phyloP scores from a whole-genome alignment of 805 yeast genomes.

The Spathaspora gorwiae region DNA sequence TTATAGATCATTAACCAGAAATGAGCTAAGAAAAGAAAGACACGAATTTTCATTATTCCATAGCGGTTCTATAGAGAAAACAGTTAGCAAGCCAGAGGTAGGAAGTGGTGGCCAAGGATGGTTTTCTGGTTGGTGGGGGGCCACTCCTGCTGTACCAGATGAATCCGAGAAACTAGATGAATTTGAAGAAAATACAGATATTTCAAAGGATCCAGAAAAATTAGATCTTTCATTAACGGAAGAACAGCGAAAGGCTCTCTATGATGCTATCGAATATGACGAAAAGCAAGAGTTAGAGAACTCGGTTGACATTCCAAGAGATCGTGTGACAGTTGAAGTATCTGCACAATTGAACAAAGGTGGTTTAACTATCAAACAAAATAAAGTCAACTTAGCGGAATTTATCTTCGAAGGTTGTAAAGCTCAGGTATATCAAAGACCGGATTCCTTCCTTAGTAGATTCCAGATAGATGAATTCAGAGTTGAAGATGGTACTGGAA shows the following conservation, averaged over 20 bases:
- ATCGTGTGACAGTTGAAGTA: constrained; percentile 63
- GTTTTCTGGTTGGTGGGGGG: constrained; percentile 68
- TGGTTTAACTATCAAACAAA: constrained; percentile 56
- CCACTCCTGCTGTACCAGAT: background rate
- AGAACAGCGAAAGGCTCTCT: constrained; percentile 83
- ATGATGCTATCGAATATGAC: constrained; percentile 89
- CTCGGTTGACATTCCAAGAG: constrained; percentile 63
- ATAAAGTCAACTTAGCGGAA: constrained; percentile 59
- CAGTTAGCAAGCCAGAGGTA: background rate
- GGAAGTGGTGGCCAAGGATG: constrained; percentile 42
- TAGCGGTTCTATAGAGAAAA: constrained; percentile 10
- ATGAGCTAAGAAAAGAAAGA: constrained; percentile 57
- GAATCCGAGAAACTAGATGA: constrained; percentile 23
- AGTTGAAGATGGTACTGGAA: constrained; percentile 81
- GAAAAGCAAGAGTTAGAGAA: constrained; percentile 47
- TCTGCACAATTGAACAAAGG: constrained; percentile 71
- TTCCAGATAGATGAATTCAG: constrained; percentile 76
- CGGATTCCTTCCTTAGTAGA: constrained; percentile 68
- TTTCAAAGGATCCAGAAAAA: constrained; percentile 20
- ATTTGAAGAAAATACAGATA: constrained; percentile 16
- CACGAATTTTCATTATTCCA: constrained; percentile 6
- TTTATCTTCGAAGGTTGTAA: constrained; percentile 79
- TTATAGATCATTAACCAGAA: constrained; percentile 75
- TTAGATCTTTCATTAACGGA: constrained; percentile 52
- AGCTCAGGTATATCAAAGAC: constrained; percentile 67